phyloP scores from a whole-genome alignment of 2,329 filamentous ascomycete genomes.

The Microcyclospora pomicola region DNA sequence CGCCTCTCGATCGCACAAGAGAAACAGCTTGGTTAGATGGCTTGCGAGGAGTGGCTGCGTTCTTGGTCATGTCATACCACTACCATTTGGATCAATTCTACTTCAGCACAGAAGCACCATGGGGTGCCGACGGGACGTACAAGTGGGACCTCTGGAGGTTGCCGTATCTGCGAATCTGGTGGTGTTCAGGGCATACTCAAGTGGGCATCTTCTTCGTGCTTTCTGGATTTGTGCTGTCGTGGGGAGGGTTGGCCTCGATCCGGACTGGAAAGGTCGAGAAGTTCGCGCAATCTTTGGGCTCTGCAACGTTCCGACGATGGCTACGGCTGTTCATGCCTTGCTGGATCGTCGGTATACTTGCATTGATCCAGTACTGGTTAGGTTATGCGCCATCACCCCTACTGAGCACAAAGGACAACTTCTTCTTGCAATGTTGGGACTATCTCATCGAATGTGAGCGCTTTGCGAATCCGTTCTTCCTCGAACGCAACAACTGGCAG shows the following conservation, averaged over 20 bases:
- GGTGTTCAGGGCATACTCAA: conserved; percentile 40
- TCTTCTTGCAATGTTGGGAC: no score
- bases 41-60: conserved; percentile 51
- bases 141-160: conserved; percentile 20
- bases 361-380: conserved; percentile 39
- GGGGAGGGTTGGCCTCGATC: conserved; percentile 31
- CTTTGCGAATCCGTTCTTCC: conserved; percentile 24
- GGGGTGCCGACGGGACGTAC: conserved; percentile 25
- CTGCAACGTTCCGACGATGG: conserved; percentile 39
- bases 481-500: conserved; percentile 38
- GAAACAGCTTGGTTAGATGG: conserved; percentile 50
- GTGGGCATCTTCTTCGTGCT: conserved; percentile 40
- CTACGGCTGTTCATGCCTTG: conserved; percentile 39
- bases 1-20: no score
- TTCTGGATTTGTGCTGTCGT: conserved; percentile 38
- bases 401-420: no score
- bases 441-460: neutral
- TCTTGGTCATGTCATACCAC: conserved; percentile 52
- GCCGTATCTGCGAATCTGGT: conserved; percentile 45
- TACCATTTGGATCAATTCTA: conserved; percentile 34
- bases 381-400: neutral
- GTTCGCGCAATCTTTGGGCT: conserved; percentile 33
- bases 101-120: conserved; percentile 1
- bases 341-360: conserved; percentile 41
- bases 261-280: conserved; percentile 26